Evolutionary conservation across 2,329 filamentous ascomycete species (phyloP), one percentile per base, ranked within the genome.

Genomic region (Trichoderma citrinoviride): DNA sequence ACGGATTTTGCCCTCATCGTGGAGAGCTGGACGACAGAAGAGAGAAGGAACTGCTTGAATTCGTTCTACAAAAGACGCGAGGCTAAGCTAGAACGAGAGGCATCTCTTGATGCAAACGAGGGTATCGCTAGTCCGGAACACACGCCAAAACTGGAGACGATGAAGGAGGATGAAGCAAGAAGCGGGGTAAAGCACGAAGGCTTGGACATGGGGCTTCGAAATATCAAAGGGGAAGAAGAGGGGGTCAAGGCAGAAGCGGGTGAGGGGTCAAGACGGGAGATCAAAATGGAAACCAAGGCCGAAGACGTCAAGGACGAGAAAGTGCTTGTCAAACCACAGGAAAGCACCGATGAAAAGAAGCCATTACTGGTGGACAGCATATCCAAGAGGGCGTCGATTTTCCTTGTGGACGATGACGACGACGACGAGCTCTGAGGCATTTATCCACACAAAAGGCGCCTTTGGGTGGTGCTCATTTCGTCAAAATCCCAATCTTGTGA

Each of bases 1-100:
- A 90, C 87, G 0, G 90, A 95, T 67, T 98, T 98, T 82, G 95
- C 93, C 3, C 80, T 97, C 43, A 87, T 93, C 15, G 93, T 98
- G 3, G 95, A 98, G 77, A 86, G 88, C 15, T 96, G 93, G 91
- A 96, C 91, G 52, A 91, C 94, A 75, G 91, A 90, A 72, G 84
- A 95, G 78, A 80, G 94, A 72, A 84, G 90, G 67, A 87, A 89
- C 69, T 93, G 87, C 75, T 79, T 98, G 27, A 90, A 96, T 64
- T 80, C 80, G 3, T 98, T 97, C 76, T 98, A 98, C 80, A 79
- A 81, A 67, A 82, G 82, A 70, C 82, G 93, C 68, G 83, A 87
- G 73, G 83, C 83, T 66, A 79, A 79, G 69, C 61, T 87, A 46
- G 73, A 75, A 44, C 74, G 71, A 25, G 72, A 73, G 46, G 71